These are phyloP conservation scores for Escallonia rubra DNA, from an alignment of 129 eudicot species.

Conservation along the genomic window DNA sequence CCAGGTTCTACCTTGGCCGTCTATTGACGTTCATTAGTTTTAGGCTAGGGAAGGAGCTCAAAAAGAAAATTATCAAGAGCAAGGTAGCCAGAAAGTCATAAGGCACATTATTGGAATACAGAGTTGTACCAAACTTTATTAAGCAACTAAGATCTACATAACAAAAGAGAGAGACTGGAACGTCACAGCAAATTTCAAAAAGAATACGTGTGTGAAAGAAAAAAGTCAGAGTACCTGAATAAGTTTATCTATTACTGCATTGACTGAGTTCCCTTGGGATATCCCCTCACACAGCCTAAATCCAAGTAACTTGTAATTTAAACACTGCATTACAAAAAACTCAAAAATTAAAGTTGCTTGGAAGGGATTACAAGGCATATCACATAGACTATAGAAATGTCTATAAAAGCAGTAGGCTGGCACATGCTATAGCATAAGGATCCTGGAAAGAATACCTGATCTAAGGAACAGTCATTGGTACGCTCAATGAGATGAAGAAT, in stretches of 20 bases:
- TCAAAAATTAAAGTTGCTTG: constrained; percentile 21
- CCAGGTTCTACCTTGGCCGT: no score
- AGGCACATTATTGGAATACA: no score
- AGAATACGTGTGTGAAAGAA: neutral
- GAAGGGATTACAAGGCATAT: neutral
- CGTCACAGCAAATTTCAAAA: neutral
- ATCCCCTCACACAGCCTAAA: constrained; percentile 66
- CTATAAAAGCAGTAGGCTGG: constrained; percentile 10
- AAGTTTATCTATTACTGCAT: constrained; percentile 47
- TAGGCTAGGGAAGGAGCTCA: no score
- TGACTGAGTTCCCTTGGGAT: constrained; percentile 38
- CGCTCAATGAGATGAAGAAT: constrained; percentile 62
- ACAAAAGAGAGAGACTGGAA: neutral
- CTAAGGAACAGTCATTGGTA: constrained; percentile 50
- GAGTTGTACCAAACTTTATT: neutral
- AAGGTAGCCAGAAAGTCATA: no score
- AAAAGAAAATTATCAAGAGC: no score
- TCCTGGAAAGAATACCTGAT: constrained; percentile 49
- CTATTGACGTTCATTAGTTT: no score
- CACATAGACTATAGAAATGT: neutral
- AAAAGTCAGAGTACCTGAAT: constrained; percentile 45
- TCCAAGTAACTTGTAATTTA: constrained; percentile 80
- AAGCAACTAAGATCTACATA: neutral
- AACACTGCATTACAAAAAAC: constrained; percentile 34
- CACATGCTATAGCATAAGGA: constrained; percentile 4